Evolutionary conservation across 2,329 filamentous ascomycete genomes (phyloP).

Genomic region (Lojkania enalia): DNA sequence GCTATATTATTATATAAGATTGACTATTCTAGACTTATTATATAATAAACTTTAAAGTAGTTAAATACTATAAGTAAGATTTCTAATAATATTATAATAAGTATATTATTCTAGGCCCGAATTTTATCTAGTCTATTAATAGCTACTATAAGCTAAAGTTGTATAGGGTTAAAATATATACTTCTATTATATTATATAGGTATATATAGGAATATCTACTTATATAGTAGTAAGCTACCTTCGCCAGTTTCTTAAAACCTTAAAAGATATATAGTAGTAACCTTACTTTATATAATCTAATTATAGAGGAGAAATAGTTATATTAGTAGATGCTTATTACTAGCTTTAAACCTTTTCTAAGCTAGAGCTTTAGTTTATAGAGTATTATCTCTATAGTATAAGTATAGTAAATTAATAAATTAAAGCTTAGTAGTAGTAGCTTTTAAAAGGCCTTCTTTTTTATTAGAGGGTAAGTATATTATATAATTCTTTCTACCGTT

Average conservation of each 20-base stretch:
- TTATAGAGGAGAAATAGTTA: not conserved
- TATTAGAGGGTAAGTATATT: constrained; percentile 3
- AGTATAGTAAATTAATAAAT: constrained; percentile 2
- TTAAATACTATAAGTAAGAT: not conserved
- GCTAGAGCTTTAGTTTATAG: constrained; percentile 1
- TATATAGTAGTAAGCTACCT: constrained; percentile 1
- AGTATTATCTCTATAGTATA: constrained; percentile 2
- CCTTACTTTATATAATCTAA: not conserved
- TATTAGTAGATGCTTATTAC: not conserved
- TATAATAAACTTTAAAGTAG: constrained; percentile 1
- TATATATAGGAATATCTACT: constrained; percentile 2
- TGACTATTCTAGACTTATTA: not conserved
- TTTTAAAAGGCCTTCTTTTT: constrained; percentile 2
- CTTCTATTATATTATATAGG: constrained; percentile 1
- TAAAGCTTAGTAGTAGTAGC: constrained; percentile 1
- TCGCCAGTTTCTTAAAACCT: not conserved
- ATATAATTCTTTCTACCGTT: not conserved
- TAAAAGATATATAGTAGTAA: not conserved
- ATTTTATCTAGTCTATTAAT: constrained; percentile 2
- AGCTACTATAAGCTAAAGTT: not conserved
- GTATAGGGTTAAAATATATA: constrained; percentile 2
- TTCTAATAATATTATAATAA: not conserved
- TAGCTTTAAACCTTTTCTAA: not conserved
- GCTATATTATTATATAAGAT: not conserved
- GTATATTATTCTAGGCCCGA: not conserved